Evolutionary conservation across 257 asterid species (phyloP), one percentile per base, ranked within the genome.

Genomic region (Avicennia marina): DNA sequence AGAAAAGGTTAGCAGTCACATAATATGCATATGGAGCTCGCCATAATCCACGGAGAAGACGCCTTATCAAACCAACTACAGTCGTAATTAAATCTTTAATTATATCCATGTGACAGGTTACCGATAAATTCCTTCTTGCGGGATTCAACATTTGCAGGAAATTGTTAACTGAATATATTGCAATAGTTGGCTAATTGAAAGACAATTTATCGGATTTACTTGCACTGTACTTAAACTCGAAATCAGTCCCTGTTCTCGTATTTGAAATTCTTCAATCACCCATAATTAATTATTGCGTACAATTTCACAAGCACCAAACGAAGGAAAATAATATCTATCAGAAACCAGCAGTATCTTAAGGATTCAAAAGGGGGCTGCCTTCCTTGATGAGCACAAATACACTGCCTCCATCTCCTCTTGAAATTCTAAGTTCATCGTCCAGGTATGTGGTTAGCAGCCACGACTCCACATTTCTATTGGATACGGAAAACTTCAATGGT

Each of bases 361-460:
- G 58, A 16, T 12, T 56, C 83, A 83, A 56, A 51, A 91, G 95
- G 59, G 87, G 69, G 51, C 85, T 76, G 60, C 81, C 83, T 71
- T 75, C 94, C 75, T 86, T 93, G 71, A 93, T 60, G 67, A 86
- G 88, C 71, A 89, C 97, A 65, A 80, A 89, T 2, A 84, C 66
- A 69, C 90, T 74, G 70, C 96, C 98, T 11, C 82, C 97, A 57
- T 86, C 97, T 26, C 95, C 95, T 63, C 95, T 75, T 12, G 97
- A 86, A 55, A 93, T 86, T 3, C 97, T 80, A 47, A 93, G 94
- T 68, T 89, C 96, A 0, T 69, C 46, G 44, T 88, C 97, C 13
- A 93, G 89, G 81, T 84, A 93, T 1, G 98, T 93, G 1, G 97
- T 93, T 53, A 93, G 83, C 63, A 93, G 78, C 98, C 97, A 93